Evolutionary conservation across 257 asterid species (phyloP).

Genomic region (Salvia splendens): DNA sequence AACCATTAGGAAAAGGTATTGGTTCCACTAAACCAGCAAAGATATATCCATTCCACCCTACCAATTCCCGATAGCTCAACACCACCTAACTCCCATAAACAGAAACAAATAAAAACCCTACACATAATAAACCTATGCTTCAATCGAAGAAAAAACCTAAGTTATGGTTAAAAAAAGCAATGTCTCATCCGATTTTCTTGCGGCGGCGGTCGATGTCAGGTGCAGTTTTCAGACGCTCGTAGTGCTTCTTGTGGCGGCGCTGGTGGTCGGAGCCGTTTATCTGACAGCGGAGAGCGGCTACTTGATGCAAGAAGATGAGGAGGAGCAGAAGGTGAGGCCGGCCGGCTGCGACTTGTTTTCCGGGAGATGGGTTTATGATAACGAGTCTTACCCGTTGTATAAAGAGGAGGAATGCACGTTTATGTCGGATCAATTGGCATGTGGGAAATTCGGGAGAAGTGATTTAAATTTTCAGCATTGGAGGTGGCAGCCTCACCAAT

Average conservation of each 20-base stretch:
- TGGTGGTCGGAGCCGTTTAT: constrained; percentile 60
- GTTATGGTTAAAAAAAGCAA: constrained; percentile 43
- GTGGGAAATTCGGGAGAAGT: constrained; percentile 71
- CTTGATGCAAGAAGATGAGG: constrained; percentile 33
- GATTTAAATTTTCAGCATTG: constrained; percentile 66
- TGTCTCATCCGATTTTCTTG: constrained; percentile 26
- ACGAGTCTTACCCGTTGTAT: constrained; percentile 68
- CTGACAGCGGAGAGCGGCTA: constrained; percentile 59
- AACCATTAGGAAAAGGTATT: constrained; percentile 12
- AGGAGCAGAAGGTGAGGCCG: not conserved
- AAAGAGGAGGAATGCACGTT: constrained; percentile 72
- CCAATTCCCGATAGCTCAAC: constrained; percentile 43
- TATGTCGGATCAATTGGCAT: constrained; percentile 93
- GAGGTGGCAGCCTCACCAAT: constrained; percentile 89
- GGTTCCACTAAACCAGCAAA: constrained; percentile 38
- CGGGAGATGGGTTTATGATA: constrained; percentile 84
- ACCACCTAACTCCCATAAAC: constrained; percentile 40
- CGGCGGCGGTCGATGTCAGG: constrained; percentile 49
- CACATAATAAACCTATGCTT: constrained; percentile 9
- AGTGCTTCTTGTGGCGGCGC: constrained; percentile 47
- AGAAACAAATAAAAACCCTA: constrained; percentile 33
- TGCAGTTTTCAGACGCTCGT: constrained; percentile 61
- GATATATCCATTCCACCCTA: constrained; percentile 35
- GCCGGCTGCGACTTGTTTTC: constrained; percentile 52
- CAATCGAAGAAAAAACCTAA: constrained; percentile 7